These are phyloP conservation scores for Dothistroma pini DNA, from an alignment of 2,329 filamentous ascomycete genomes.

Conservation along the genomic window DNA sequence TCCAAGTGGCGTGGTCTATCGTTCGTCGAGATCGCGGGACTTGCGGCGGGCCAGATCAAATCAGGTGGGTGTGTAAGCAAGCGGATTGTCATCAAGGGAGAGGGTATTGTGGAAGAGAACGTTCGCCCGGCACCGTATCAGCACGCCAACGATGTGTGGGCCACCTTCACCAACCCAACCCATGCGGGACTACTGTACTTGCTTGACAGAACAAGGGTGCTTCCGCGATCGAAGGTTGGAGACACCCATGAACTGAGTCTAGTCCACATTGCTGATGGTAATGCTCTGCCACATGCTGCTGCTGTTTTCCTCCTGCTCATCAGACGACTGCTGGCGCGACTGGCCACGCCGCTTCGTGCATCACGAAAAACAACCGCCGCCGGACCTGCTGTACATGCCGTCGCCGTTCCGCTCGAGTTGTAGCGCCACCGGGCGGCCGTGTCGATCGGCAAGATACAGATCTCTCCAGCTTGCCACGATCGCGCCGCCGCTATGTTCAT, in stretches of 20 bases:
- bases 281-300: too few relatives aligned
- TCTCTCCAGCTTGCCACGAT: background rate
- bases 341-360: too few relatives aligned
- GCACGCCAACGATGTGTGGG: too few relatives aligned
- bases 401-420: too few relatives aligned
- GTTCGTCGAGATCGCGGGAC: background rate
- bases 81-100: background rate
- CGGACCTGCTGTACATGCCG: too few relatives aligned
- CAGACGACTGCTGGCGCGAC: too few relatives aligned
- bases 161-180: background rate
- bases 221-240: background rate
- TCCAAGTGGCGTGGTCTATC: background rate
- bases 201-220: background rate
- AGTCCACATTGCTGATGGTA: too few relatives aligned
- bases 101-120: background rate
- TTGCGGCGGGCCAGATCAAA: background rate
- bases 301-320: too few relatives aligned
- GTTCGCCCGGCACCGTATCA: too few relatives aligned
- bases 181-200: background rate
- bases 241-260: background rate
- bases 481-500: background rate
- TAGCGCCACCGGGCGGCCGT: background rate
- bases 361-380: too few relatives aligned
- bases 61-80: background rate
- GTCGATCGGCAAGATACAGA: constrained; percentile 2